A percentile compares a stretch with the other conserved stretches of the same genome.
Conservation (phyloP, 495 filamentous ascomycete genomes). For the Darksidea phi region DNA sequence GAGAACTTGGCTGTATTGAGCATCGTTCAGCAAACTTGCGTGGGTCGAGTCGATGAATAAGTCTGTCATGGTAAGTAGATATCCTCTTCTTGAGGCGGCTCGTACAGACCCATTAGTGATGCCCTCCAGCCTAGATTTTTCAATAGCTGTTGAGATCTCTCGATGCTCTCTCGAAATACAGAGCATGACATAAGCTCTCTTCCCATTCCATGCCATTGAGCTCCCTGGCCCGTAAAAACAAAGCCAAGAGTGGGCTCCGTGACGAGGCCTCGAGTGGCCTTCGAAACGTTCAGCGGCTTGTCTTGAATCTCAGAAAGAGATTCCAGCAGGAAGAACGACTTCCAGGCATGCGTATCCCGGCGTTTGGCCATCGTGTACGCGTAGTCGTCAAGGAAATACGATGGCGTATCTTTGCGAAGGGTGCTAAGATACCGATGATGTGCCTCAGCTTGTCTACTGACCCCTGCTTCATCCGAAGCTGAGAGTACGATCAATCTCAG, state of each 20-base stretch:
- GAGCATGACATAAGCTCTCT: not conserved
- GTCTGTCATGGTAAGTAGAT: not conserved
- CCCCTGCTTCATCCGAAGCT: not conserved
- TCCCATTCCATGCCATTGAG: constrained; percentile 67
- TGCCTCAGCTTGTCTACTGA: not conserved
- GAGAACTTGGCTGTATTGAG: constrained; percentile 20
- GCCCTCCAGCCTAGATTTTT: not conserved
- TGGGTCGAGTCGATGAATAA: not conserved
- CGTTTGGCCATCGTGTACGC: constrained; percentile 4
- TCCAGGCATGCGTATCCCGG: not conserved
- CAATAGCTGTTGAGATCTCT: not conserved
- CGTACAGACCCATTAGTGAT: not conserved
- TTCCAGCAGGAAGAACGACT: not conserved
- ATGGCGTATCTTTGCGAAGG: not conserved
- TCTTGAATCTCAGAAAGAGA: not conserved
- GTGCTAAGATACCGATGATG: not conserved
- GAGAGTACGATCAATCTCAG: not conserved
- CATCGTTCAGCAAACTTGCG: not conserved
- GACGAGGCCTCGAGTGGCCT: not conserved
- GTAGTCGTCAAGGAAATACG: constrained; percentile 2
- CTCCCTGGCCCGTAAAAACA: constrained; percentile 64
- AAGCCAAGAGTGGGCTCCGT: not conserved
- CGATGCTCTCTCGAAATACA: not conserved
- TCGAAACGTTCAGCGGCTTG: not conserved
- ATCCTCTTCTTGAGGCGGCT: not conserved